Percentiles rank a stretch among this genome's conserved stretches.
Evolutionary conservation across 257 asterid species (phyloP).

Genomic region (Striga asiatica): DNA sequence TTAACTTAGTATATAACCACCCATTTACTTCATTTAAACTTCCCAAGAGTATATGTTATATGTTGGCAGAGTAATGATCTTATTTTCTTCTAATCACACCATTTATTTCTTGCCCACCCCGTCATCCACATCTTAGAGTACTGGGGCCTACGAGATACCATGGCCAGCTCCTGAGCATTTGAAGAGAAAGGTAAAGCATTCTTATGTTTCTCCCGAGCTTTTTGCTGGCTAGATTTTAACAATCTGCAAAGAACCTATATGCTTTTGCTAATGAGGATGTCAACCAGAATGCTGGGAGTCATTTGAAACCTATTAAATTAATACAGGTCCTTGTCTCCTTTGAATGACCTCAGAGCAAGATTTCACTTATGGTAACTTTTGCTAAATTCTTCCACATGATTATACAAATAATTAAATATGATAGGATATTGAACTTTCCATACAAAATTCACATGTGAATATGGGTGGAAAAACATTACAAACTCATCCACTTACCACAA

Average conservation of each 20-base stretch:
- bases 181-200: background rate
- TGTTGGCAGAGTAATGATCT: no score
- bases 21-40: no score
- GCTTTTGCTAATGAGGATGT: background rate
- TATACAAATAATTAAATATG: background rate
- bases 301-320: background rate
- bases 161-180: no score
- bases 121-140: background rate
- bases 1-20: no score
- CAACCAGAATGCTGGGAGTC: background rate
- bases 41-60: no score
- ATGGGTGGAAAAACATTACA: no score
- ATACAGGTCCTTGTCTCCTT: background rate
- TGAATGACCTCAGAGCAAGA: background rate
- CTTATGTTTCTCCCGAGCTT: background rate
- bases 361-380: background rate
- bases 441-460: background rate
- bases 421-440: background rate
- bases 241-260: no score
- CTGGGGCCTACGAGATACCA: background rate
- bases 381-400: background rate
- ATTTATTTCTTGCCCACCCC: no score
- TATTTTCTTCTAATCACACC: no score
- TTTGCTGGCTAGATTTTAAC: no score
- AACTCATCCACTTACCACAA: background rate